Percentiles rank a stretch among this genome's conserved stretches.
These are phyloP conservation scores for Sordariomycetes sp. DNA, from an alignment of 2,329 filamentous ascomycete genomes.

Conservation along the genomic window DNA sequence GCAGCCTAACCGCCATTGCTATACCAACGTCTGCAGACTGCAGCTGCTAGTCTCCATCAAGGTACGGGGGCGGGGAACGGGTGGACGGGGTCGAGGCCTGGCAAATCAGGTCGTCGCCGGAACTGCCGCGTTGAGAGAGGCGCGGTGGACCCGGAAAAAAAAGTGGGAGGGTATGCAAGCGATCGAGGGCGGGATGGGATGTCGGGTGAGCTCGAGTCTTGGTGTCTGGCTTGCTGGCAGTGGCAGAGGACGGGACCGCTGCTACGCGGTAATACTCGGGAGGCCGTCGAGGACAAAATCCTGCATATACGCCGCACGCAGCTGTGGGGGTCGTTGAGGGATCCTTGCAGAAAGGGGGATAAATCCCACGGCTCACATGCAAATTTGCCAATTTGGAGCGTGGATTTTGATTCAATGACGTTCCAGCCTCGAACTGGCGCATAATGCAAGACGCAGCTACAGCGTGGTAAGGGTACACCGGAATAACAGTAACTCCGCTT, in stretches of 20 bases:
- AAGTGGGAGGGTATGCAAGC: neutral
- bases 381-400: neutral
- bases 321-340: neutral
- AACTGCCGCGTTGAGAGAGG: neutral
- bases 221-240: too few species aligned
- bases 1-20: conserved; percentile 3
- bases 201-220: too few species aligned
- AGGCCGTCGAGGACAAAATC: neutral
- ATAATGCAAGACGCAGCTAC: neutral
- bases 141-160: neutral
- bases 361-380: neutral
- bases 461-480: neutral
- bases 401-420: neutral
- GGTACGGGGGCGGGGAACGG: neutral
- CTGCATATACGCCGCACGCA: neutral
- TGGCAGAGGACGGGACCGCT: too few species aligned
- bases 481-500: neutral
- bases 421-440: neutral
- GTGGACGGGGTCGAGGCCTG: neutral
- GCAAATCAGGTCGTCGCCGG: neutral
- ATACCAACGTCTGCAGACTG: neutral
- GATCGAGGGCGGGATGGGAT: neutral
- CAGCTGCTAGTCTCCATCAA: neutral
- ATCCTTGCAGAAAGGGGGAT: neutral
- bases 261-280: too few species aligned